Evolutionary conservation across 306 rosid species (phyloP), one percentile per base, ranked within the genome.

Genomic region (Gleditsia sinensis): DNA sequence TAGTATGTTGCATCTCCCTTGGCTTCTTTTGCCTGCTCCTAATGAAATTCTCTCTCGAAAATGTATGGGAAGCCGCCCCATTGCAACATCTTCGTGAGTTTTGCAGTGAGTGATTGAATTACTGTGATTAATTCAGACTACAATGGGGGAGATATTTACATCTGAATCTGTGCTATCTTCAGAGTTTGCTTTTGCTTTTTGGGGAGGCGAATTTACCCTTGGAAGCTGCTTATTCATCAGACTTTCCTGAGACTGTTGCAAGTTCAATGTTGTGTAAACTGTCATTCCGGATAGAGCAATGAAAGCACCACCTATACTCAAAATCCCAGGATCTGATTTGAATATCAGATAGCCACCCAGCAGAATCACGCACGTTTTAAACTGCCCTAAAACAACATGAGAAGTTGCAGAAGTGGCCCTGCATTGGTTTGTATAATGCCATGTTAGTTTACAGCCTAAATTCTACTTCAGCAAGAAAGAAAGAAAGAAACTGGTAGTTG

Each of bases 401-500:
- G 95, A 84, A 40, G 96, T 94, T 19, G 98, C 97, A 17, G 93
- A 94, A 78, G 98, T 94, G 40, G 98, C 98, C 36, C 98, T 94
- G 93, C 89, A 78, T 60, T 45, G 69, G 43, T 36, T n/a, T 16
- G 23, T n/a, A 74, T 7, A 45, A 13, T 23, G 42, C 42, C 7
- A 55, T 16, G 49, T 86, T 21, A 82, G 80, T 64, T 21, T 70
- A 24, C 58, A n/a, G n/a, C n/a, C 59, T 24, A 25, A 50, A 59
- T 21, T 33, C 39, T 34, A 30, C 45, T 43, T 28, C 17, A 72
- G n/a, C 30, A 50, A 37, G 34, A 32, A 24, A 13, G 4, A 49
- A 34, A 56, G 27, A 2, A 3, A 56, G 13, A 25, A 56, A 5
- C 1, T 24, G 16, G 37, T 37, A n/a, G n/a, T n/a, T n/a, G n/a